A percentile compares a stretch with the other conserved stretches of the same genome.
Conservation (phyloP, 495 filamentous ascomycete genomes). For the Trichoderma orchidacearum region DNA sequence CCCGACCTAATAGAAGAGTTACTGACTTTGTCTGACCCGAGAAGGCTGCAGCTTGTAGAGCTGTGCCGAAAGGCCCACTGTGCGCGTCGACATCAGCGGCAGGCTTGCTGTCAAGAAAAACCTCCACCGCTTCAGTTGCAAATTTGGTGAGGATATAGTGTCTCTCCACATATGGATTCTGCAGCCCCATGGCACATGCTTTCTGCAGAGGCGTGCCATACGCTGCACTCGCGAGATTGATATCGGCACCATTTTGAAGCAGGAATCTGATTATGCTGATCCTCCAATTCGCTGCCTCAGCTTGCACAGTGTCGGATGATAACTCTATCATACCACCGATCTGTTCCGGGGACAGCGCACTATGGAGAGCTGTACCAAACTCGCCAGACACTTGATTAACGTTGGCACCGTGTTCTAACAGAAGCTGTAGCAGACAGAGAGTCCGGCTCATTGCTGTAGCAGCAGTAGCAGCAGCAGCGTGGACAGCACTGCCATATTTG, state of each 20-base stretch:
- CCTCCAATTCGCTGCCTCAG: no score
- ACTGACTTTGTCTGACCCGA: constrained; percentile 7
- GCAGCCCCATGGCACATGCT: constrained; percentile 3
- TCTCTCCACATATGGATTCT: no score
- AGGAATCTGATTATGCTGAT: constrained; percentile 7
- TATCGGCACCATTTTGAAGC: constrained; percentile 10
- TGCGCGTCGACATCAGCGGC: background rate
- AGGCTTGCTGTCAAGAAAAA: background rate
- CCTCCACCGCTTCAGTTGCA: background rate
- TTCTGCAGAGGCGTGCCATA: constrained; percentile 12
- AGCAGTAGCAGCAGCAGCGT: constrained; percentile 8
- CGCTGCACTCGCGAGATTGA: constrained; percentile 9
- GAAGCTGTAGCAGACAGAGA: background rate
- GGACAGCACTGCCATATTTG: constrained; percentile 9
- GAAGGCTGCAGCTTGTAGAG: no score
- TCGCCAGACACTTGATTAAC: constrained; percentile 7
- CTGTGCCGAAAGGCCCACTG: constrained; percentile 5
- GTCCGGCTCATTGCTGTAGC: no score
- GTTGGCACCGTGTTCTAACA: constrained; percentile 11
- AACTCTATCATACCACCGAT: no score
- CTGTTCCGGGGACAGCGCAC: no score
- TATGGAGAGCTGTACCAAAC: constrained; percentile 10
- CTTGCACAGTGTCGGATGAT: no score
- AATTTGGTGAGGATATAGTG: no score
- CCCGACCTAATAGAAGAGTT: constrained; percentile 8